A percentile compares a stretch with the other conserved stretches of the same genome.
These are phyloP conservation scores for Leccinum griseonigrum DNA, from an alignment of 1,284 basidiomycete genomes.

Conservation along the genomic window DNA sequence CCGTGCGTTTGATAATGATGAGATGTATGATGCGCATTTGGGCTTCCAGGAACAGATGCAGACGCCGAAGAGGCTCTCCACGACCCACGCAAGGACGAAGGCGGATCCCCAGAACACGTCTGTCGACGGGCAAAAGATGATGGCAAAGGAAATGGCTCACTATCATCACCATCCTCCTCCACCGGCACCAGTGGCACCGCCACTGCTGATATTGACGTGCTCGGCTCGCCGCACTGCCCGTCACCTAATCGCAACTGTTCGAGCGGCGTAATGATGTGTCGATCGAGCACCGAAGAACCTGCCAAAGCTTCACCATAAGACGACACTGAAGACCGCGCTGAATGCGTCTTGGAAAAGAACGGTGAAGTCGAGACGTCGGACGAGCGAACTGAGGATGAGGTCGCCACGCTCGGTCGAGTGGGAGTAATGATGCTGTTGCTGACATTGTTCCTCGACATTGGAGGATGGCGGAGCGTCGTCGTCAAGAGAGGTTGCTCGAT, in stretches of 20 bases:
- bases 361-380: conserved; percentile 52
- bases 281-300: conserved; percentile 32
- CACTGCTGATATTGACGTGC: neutral
- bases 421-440: conserved; percentile 10
- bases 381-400: conserved; percentile 53
- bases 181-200: neutral
- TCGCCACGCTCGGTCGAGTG: conserved; percentile 39
- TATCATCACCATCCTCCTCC: conserved; percentile 3
- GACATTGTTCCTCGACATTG: neutral
- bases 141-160: conserved; percentile 7
- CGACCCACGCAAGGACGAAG: neutral
- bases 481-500: conserved; percentile 19
- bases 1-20: conserved; percentile 1
- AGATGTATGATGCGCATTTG: neutral
- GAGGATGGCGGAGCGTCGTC: neutral
- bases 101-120: conserved; percentile 8
- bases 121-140: neutral
- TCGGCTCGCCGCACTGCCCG: neutral
- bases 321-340: conserved; percentile 52
- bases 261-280: conserved; percentile 53
- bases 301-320: conserved; percentile 48
- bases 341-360: conserved; percentile 49
- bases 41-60: conserved; percentile 8
- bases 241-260: conserved; percentile 42
- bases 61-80: conserved; percentile 11